Percentiles rank a stretch among this genome's conserved stretches.
Evolutionary conservation across 805 yeast species (phyloP).

Genomic region (Ogataea kodamae): DNA sequence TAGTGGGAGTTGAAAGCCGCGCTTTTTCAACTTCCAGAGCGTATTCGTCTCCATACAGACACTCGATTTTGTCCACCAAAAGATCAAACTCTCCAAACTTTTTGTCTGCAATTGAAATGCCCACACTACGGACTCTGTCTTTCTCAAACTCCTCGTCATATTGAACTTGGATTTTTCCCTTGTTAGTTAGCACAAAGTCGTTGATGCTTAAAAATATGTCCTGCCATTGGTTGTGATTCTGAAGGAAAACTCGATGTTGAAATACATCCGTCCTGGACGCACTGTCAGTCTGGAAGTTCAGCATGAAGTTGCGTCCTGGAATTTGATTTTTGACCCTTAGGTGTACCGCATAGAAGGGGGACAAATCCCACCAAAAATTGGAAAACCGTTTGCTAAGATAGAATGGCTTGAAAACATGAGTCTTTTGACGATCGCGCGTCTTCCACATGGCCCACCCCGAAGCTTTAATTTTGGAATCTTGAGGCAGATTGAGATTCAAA

Average conservation of each 20-base stretch:
- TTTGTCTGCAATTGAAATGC: slow-evolving; percentile 73
- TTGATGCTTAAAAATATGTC: slow-evolving; percentile 73
- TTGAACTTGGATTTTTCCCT: slow-evolving; percentile 59
- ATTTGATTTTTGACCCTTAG: slow-evolving; percentile 68
- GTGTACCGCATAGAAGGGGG: slow-evolving; percentile 56
- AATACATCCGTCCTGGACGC: slow-evolving; percentile 74
- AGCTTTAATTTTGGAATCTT: slow-evolving; percentile 57
- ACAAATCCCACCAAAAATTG: slow-evolving; percentile 67
- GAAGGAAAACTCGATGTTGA: slow-evolving; percentile 74
- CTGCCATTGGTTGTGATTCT: slow-evolving; percentile 63
- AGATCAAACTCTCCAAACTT: slow-evolving; percentile 73
- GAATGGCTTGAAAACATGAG: slow-evolving; percentile 41
- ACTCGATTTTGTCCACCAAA: slow-evolving; percentile 70
- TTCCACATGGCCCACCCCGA: slow-evolving; percentile 83
- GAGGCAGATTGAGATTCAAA: slow-evolving; percentile 60
- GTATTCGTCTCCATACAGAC: slow-evolving; percentile 54
- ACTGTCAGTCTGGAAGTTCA: slow-evolving; percentile 78
- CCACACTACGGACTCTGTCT: slow-evolving; percentile 64
- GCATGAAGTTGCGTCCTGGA: slow-evolving; percentile 57
- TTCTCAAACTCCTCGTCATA: slow-evolving; percentile 57
- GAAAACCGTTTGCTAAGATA: slow-evolving; percentile 35
- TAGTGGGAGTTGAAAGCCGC: too few species aligned
- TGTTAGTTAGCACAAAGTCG: slow-evolving; percentile 78
- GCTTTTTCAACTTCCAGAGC: slow-evolving; percentile 38
- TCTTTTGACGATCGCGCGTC: slow-evolving; percentile 56